These are phyloP conservation scores for Aspergillus heteromorphus DNA, from an alignment of 495 filamentous ascomycete species.

Conservation along the genomic window DNA sequence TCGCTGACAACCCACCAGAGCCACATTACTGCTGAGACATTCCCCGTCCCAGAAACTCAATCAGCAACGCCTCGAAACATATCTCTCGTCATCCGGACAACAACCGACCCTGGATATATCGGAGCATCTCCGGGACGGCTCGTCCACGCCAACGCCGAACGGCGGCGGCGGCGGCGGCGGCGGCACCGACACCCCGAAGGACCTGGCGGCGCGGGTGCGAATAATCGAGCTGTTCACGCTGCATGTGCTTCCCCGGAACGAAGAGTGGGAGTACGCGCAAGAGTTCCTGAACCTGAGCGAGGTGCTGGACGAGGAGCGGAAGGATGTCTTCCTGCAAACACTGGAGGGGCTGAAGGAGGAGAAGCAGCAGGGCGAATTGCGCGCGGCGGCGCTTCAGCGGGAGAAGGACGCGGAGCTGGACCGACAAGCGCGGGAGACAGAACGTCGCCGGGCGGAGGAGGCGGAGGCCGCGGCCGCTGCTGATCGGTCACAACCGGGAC, in stretches of 20 bases:
- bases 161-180: slow-evolving; percentile 64
- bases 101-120: slow-evolving; percentile 65
- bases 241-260: slow-evolving; percentile 83
- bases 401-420: slow-evolving; percentile 60
- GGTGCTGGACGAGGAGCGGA: slow-evolving; percentile 84
- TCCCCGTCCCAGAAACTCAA: slow-evolving; percentile 74
- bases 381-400: slow-evolving; percentile 54
- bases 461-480: slow-evolving; percentile 39
- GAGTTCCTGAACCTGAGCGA: slow-evolving; percentile 83
- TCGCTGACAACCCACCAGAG: slow-evolving; percentile 43
- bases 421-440: slow-evolving; percentile 47
- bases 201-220: slow-evolving; percentile 70
- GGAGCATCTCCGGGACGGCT: slow-evolving; percentile 44
- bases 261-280: slow-evolving; percentile 89
- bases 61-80: slow-evolving; percentile 84
- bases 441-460: slow-evolving; percentile 58
- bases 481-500: slow-evolving; percentile 37
- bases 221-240: slow-evolving; percentile 91
- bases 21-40: slow-evolving; percentile 82
- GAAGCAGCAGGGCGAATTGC: slow-evolving; percentile 66
- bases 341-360: slow-evolving; percentile 56
- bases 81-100: slow-evolving; percentile 70
- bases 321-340: slow-evolving; percentile 76
- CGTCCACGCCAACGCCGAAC: slow-evolving; percentile 21
- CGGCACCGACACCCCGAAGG: slow-evolving; percentile 72